phyloP scores from a whole-genome alignment of 164 flowering plant species.

The Vitis rotundifolia region DNA sequence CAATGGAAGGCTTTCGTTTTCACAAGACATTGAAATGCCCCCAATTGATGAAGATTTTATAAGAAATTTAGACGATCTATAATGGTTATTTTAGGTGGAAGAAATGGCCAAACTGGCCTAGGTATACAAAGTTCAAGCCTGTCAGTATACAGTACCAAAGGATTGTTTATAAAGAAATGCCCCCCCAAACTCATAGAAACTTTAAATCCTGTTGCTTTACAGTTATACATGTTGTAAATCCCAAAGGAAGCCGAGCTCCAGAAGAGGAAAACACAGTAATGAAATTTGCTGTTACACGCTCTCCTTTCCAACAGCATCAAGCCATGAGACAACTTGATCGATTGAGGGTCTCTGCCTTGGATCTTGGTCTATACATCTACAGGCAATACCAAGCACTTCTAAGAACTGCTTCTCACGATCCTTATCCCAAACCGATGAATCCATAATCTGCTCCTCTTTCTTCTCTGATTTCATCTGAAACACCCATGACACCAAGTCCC shows the following conservation, averaged over 20 bases:
- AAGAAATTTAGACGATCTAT: background rate
- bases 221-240: constrained; percentile 14
- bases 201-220: constrained; percentile 15
- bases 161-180: constrained; percentile 1
- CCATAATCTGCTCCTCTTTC: constrained; percentile 53
- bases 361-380: constrained; percentile 62
- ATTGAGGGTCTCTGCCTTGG: constrained; percentile 69
- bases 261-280: constrained; percentile 2
- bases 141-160: constrained; percentile 17
- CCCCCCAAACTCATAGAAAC: constrained; percentile 7
- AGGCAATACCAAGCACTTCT: constrained; percentile 61
- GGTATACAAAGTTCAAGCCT: constrained; percentile 22
- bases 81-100: constrained; percentile 8
- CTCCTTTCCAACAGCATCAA: constrained; percentile 40
- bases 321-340: constrained; percentile 69
- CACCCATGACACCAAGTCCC: constrained; percentile 83
- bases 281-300: constrained; percentile 16
- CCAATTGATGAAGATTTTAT: background rate
- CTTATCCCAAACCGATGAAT: constrained; percentile 51
- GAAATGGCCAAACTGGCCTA: constrained; percentile 17
- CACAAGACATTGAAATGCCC: background rate
- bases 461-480: constrained; percentile 61
- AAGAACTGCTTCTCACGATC: constrained; percentile 49
- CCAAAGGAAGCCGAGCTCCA: background rate
- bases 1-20: background rate